Evolutionary conservation across 495 filamentous ascomycete species (phyloP).

Genomic region (Zalerion maritima): DNA sequence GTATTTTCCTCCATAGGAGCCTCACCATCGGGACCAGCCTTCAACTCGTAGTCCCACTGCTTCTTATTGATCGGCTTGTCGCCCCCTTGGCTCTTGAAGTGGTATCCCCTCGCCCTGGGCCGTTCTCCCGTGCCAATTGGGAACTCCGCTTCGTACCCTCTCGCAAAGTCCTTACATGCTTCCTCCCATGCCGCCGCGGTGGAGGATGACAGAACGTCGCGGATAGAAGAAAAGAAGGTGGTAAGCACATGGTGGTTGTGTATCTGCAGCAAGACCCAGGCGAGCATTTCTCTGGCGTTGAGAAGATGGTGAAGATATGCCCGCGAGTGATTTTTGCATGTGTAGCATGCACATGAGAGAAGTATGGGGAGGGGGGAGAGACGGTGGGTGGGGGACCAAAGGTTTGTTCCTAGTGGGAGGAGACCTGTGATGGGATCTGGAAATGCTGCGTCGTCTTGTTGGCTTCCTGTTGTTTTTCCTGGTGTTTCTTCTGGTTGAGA

Average conservation of each 20-base stretch:
- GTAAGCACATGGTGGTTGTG: conserved; percentile 69
- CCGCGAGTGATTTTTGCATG: conserved; percentile 69
- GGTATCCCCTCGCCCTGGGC: conserved; percentile 74
- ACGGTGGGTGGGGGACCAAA: conserved; percentile 48
- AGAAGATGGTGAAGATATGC: conserved; percentile 84
- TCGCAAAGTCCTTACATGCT: conserved; percentile 39
- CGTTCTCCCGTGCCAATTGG: conserved; percentile 62
- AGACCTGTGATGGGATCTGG: conserved; percentile 1
- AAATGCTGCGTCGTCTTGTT: background rate
- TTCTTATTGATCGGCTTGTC: conserved; percentile 53
- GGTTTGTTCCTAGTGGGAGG: conserved; percentile 53
- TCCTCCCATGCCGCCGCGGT: conserved; percentile 46
- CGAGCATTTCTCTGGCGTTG: conserved; percentile 84
- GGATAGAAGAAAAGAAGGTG: conserved; percentile 57
- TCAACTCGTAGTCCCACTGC: conserved; percentile 37
- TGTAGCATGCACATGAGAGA: conserved; percentile 58
- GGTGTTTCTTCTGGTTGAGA: conserved; percentile 1
- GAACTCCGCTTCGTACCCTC: conserved; percentile 48
- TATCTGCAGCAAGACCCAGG: conserved; percentile 80
- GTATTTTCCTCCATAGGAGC: conserved; percentile 10
- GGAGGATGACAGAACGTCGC: conserved; percentile 36
- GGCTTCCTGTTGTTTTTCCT: background rate
- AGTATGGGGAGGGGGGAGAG: conserved; percentile 43
- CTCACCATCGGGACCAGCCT: conserved; percentile 10
- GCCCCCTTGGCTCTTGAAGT: conserved; percentile 54